Conservation (phyloP, 202 grass and related monocot genomes). For the Brachypodium distachyon region DNA sequence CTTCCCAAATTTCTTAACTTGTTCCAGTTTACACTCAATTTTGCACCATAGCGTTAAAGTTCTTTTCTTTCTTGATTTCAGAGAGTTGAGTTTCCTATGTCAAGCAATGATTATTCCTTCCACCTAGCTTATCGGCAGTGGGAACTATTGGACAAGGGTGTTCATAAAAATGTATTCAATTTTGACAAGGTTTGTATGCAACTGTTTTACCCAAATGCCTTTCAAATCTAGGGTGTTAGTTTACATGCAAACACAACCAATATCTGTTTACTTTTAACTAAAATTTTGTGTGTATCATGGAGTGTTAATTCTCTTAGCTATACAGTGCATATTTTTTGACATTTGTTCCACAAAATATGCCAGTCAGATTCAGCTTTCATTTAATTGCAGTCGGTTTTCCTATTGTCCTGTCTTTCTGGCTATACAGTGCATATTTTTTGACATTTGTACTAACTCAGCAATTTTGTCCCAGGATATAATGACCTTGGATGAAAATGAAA, state of each 20-base stretch:
- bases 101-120: constrained; percentile 89
- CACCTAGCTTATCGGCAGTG: constrained; percentile 62
- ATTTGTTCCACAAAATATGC: background rate
- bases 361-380: background rate
- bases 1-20: constrained; percentile 4
- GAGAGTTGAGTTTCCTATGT: constrained; percentile 90
- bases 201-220: background rate
- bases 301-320: background rate
- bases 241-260: background rate
- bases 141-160: constrained; percentile 61
- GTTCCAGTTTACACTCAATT: constrained; percentile 6
- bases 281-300: background rate
- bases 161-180: constrained; percentile 60
- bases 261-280: background rate
- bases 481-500: constrained; percentile 78
- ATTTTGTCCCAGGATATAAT: constrained; percentile 66
- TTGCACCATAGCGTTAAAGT: background rate
- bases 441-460: constrained; percentile 15
- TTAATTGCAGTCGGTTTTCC: background rate
- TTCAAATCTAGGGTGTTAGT: background rate
- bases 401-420: background rate
- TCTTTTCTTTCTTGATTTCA: constrained; percentile 34
- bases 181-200: constrained; percentile 65
- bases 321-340: background rate
- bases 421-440: background rate